Percentiles rank a stretch among this genome's conserved stretches.
Conservation (phyloP, 257 asterid genomes). For the Petunia secreta region DNA sequence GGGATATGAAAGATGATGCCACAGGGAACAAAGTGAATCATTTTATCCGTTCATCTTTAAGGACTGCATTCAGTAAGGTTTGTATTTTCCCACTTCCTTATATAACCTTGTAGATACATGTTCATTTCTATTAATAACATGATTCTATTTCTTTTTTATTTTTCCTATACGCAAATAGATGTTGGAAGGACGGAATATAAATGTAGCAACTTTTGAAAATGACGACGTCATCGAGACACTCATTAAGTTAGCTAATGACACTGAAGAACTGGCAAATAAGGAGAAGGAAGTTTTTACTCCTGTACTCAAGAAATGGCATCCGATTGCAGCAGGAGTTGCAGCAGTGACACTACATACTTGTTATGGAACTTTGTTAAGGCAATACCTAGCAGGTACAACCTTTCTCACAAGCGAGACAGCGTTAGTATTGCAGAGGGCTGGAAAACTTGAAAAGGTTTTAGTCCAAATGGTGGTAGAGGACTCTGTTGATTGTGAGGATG, state of each 20-base stretch:
- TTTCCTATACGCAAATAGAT: neutral
- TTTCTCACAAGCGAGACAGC: slow-evolving; percentile 53
- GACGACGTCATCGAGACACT: slow-evolving; percentile 24
- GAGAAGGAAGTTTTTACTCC: slow-evolving; percentile 28
- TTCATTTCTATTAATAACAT: neutral
- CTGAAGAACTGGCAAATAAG: slow-evolving; percentile 24
- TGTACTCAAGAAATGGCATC: slow-evolving; percentile 30
- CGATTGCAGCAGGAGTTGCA: slow-evolving; percentile 32
- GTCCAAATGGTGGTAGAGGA: slow-evolving; percentile 85
- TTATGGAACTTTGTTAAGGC: slow-evolving; percentile 47
- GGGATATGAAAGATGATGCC: slow-evolving; percentile 34
- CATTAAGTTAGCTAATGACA: slow-evolving; percentile 23
- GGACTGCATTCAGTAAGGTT: slow-evolving; percentile 60
- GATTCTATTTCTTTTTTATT: neutral
- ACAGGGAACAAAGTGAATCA: slow-evolving; percentile 49
- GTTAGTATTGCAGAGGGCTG: slow-evolving; percentile 68
- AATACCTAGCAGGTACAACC: slow-evolving; percentile 51
- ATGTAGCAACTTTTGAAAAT: neutral
- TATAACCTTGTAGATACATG: neutral
- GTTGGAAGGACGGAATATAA: slow-evolving; percentile 23
- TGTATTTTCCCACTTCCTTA: neutral
- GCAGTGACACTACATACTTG: slow-evolving; percentile 32
- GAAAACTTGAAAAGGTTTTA: slow-evolving; percentile 73
- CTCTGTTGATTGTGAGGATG: slow-evolving; percentile 78
- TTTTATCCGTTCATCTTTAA: slow-evolving; percentile 54